phyloP scores from a whole-genome alignment of 2,329 filamentous ascomycete genomes.

The Neurospora sp. region DNA sequence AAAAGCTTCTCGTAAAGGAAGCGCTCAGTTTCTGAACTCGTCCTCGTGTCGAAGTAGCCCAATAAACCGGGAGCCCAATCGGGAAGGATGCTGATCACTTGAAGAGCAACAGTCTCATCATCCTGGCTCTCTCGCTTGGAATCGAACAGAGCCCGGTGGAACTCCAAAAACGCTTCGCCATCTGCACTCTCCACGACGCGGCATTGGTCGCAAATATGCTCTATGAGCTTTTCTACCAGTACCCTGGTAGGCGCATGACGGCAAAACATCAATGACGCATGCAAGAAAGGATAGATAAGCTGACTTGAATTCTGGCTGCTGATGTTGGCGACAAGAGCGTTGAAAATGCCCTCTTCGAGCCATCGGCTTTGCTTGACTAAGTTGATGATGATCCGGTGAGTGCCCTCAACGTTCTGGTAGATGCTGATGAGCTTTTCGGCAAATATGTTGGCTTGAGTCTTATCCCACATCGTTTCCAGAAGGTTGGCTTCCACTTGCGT shows the following conservation, averaged over 20 bases:
- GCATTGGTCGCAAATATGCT: constrained; percentile 35
- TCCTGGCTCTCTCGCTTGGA: constrained; percentile 20
- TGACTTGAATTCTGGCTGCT: constrained; percentile 37
- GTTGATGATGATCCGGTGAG: constrained; percentile 45
- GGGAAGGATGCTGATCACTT: constrained; percentile 19
- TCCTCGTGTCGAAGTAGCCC: constrained; percentile 32
- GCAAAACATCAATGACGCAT: constrained; percentile 43
- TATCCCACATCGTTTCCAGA: constrained; percentile 33
- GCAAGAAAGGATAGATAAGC: constrained; percentile 45
- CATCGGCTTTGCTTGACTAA: constrained; percentile 42
- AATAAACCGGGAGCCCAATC: constrained; percentile 44
- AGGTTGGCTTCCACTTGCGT: constrained; percentile 35
- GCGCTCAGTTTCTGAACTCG: constrained; percentile 31
- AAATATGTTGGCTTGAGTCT: constrained; percentile 38
- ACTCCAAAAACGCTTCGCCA: constrained; percentile 37
- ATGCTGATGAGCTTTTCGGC: constrained; percentile 56
- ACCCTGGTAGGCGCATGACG: constrained; percentile 26
- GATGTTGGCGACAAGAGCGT: constrained; percentile 44
- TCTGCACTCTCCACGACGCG: constrained; percentile 35
- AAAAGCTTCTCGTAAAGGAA: constrained; percentile 38
- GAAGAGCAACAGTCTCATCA: constrained; percentile 7
- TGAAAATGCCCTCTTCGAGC: constrained; percentile 42
- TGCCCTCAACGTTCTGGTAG: constrained; percentile 43
- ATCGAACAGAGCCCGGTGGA: constrained; percentile 28
- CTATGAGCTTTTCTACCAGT: constrained; percentile 29